Percentiles rank a stretch among this genome's conserved stretches.
Conservation (phyloP, 345 rosid species). For the Gossypium ekmanianum region DNA sequence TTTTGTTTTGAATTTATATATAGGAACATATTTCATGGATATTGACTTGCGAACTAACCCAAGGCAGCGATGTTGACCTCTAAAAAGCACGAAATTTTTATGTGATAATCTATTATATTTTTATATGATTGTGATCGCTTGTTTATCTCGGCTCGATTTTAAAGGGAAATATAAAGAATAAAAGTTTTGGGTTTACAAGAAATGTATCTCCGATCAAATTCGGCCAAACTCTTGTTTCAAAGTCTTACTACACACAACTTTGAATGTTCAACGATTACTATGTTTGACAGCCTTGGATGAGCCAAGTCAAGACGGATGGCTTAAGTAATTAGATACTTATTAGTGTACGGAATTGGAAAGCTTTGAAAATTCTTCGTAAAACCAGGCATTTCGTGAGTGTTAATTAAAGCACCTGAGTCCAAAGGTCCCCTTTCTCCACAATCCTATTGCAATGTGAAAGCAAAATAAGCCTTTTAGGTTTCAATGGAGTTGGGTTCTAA, state of each 20-base stretch:
- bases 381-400: no score
- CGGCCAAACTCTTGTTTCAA: slow-evolving; percentile 8
- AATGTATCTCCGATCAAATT: neutral
- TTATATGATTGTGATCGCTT: neutral
- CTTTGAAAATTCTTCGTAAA: neutral
- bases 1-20: neutral
- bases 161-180: neutral
- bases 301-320: slow-evolving; percentile 17
- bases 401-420: no score
- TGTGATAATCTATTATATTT: neutral
- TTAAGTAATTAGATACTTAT: neutral
- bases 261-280: slow-evolving; percentile 18
- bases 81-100: neutral
- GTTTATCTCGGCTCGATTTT: neutral
- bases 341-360: no score
- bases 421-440: no score
- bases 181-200: neutral
- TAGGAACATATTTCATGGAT: slow-evolving; percentile 8
- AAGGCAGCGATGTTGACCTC: slow-evolving; percentile 3
- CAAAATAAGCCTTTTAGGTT: no score
- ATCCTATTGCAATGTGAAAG: no score
- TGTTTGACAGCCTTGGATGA: slow-evolving; percentile 9
- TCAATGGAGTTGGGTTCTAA: no score
- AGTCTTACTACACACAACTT: slow-evolving; percentile 3
- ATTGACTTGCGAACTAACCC: slow-evolving; percentile 25